Percentiles rank a stretch among this genome's conserved stretches.
Conservation (phyloP, 2,329 filamentous ascomycete genomes). For the Pseudocercospora fuligena region DNA sequence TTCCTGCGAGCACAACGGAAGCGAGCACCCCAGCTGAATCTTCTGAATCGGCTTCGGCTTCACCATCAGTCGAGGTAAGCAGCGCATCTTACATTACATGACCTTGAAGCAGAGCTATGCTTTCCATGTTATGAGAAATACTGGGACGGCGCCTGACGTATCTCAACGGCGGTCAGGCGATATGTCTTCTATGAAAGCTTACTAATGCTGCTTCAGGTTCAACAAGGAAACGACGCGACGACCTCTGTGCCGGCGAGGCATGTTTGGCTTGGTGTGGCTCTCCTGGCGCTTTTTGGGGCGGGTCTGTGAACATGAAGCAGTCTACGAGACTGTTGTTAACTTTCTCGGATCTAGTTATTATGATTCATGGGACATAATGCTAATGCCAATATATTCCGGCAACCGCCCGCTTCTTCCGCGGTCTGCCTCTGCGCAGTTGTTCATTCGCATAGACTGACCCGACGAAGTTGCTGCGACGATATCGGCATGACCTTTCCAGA, state of each 20-base stretch:
- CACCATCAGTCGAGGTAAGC: slow-evolving; percentile 1
- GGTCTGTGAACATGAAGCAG: not conserved
- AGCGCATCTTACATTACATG: not conserved
- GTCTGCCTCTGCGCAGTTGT: too few relatives aligned
- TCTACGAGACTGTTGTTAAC: not conserved
- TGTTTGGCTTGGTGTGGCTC: not conserved
- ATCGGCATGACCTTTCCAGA: too few relatives aligned
- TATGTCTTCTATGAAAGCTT: not conserved
- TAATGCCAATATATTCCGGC: too few relatives aligned
- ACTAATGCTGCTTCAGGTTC: not conserved
- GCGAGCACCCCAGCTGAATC: not conserved
- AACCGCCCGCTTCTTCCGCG: too few relatives aligned
- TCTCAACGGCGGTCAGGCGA: too few relatives aligned
- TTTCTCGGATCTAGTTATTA: not conserved
- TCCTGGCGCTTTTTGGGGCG: not conserved
- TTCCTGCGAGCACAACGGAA: not conserved
- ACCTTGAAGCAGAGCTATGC: not conserved
- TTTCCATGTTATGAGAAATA: not conserved
- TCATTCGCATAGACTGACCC: too few relatives aligned
- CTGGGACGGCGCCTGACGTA: not conserved
- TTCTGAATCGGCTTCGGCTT: slow-evolving; percentile 1
- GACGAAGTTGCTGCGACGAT: too few relatives aligned
- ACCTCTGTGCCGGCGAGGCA: not conserved
- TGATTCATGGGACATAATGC: too few relatives aligned
- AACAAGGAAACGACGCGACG: not conserved